A percentile compares a stretch with the other conserved stretches of the same genome.
phyloP scores from a whole-genome alignment of 306 rosid genomes.

The Trifolium subterraneum region DNA sequence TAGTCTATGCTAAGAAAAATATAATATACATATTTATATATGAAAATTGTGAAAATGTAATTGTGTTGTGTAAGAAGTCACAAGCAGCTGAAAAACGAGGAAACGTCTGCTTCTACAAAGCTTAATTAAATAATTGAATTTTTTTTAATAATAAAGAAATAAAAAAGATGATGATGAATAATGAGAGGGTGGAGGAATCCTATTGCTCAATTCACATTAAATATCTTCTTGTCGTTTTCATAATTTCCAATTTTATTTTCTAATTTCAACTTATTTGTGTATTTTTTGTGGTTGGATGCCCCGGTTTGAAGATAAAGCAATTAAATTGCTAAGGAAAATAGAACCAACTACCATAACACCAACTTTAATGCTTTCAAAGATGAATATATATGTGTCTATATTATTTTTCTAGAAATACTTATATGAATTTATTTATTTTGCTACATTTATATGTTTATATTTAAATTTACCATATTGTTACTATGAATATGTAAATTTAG shows the following conservation, averaged over 20 bases:
- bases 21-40: slow-evolving; percentile 11
- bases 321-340: slow-evolving; percentile 66
- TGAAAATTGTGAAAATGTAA: slow-evolving; percentile 30
- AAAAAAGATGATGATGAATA: slow-evolving; percentile 48
- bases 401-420: slow-evolving; percentile 19
- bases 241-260: slow-evolving; percentile 41
- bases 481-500: slow-evolving; percentile 10
- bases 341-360: slow-evolving; percentile 83
- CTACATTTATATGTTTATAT: background rate
- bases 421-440: background rate
- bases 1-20: slow-evolving; percentile 38
- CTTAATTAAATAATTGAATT: slow-evolving; percentile 41
- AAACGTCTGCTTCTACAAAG: slow-evolving; percentile 76
- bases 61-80: slow-evolving; percentile 62
- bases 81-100: slow-evolving; percentile 78
- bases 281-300: slow-evolving; percentile 87
- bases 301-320: slow-evolving; percentile 85
- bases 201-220: slow-evolving; percentile 67
- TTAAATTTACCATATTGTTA: background rate
- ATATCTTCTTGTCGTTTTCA: slow-evolving; percentile 96
- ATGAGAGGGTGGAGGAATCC: slow-evolving; percentile 62
- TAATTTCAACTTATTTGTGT: slow-evolving; percentile 38
- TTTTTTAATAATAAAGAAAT: background rate
- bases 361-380: slow-evolving; percentile 64
- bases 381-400: slow-evolving; percentile 33